A percentile compares a stretch with the other conserved stretches of the same genome.
phyloP scores from a whole-genome alignment of 805 yeast species.

The Groenewaldozyma salmanticensis region DNA sequence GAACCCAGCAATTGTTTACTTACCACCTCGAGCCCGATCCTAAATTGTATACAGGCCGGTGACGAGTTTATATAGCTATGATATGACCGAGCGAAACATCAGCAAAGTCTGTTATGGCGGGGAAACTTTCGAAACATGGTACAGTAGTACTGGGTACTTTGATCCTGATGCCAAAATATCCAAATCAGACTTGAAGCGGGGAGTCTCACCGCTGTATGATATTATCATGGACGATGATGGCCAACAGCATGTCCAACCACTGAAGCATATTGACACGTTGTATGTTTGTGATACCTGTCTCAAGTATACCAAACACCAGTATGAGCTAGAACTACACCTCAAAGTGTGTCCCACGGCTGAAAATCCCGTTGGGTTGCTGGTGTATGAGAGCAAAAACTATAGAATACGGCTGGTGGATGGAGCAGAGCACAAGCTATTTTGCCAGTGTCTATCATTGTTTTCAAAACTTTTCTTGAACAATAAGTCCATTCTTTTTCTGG shows the following conservation, averaged over 20 bases:
- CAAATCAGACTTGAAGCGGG: conserved; percentile 16
- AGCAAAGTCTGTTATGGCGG: conserved; percentile 57
- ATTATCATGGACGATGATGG: not conserved
- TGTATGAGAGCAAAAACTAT: conserved; percentile 49
- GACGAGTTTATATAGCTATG: no score
- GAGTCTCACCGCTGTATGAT: not conserved
- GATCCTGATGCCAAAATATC: conserved; percentile 24
- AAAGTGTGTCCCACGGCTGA: conserved; percentile 17
- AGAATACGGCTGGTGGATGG: conserved; percentile 65
- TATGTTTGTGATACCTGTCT: conserved; percentile 77
- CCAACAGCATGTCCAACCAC: not conserved
- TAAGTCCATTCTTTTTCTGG: conserved; percentile 75
- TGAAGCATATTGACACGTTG: conserved; percentile 33
- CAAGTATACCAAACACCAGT: conserved; percentile 51
- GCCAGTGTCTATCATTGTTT: conserved; percentile 76
- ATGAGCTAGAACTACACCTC: conserved; percentile 42
- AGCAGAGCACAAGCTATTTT: conserved; percentile 43
- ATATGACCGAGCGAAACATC: conserved; percentile 55
- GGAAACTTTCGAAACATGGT: conserved; percentile 71
- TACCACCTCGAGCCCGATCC: no score
- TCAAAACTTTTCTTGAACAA: conserved; percentile 84
- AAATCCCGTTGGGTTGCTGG: conserved; percentile 53
- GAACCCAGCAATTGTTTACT: no score
- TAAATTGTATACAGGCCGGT: no score
- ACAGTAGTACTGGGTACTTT: conserved; percentile 76